Base-by-base conservation (phyloP, 2,329 filamentous ascomycete genomes). In the Aureobasidium leucospermi region DNA sequence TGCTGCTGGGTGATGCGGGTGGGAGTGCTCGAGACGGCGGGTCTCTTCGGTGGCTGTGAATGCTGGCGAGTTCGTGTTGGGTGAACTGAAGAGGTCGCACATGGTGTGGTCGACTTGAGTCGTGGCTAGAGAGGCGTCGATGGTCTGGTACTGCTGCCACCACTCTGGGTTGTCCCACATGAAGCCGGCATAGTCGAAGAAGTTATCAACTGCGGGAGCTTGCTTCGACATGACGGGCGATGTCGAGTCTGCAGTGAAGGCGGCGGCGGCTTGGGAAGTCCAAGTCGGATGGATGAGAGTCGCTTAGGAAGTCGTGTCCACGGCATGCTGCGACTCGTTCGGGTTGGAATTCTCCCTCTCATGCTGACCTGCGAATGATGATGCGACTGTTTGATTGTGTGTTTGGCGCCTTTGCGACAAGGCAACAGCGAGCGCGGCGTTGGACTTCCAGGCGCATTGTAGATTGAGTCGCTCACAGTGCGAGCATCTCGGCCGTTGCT, bases 401-500 rank as follows among this genome's bases (percentile, higher is more conserved):
- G n/a, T n/a, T n/a, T n/a, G n/a, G n/a, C n/a, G n/a, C n/a, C n/a
- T n/a, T n/a, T 36, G 32, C n/a, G 9, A 29, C n/a, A n/a, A n/a
- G 3, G 48, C 29, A 28, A 34, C 23, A 39, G 42, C 28, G 16
- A 19, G 46, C 16, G 39, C 39, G 8, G 41, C 16, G 16, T 41
- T 48, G 1, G 58, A 11, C 31, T 71, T 71, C 79, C 79, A 81
- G 58, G 71, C 69, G 67, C 79, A 81, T 51, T 79, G 72, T 28
- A 81, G 69, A 60, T 76, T 76, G 55, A 81, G 74, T 19, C 78
- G 74, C 65, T 75, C 75, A 67, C 79, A 81, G 65, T 80, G 78
- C 45, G 71, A 75, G 65, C 79, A 81, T 23, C 75, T 66, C 11
- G 79, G 78, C 61, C 75, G 74, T 62, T 76, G 74, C 68, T 81